Evolutionary conservation across 2,329 filamentous ascomycete species (phyloP), one percentile per base, ranked within the genome.

Genomic region (Monilinia fructigena): DNA sequence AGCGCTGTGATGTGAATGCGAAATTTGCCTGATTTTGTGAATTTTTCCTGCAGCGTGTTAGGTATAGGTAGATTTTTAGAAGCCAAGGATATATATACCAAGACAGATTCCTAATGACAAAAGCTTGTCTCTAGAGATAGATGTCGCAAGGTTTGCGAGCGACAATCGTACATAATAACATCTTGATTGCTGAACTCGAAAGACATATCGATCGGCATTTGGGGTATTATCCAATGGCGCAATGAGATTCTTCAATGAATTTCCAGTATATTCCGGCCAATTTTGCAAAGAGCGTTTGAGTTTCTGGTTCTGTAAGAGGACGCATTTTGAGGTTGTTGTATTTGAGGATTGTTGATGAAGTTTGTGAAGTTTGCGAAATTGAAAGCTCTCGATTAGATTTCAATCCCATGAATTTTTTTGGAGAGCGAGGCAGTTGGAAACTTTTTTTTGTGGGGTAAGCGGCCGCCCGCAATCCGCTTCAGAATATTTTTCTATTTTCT

Each of bases 21-120:
- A 82, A 99, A 98, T 79, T 98, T 97, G 70, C 93, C 92, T 5
- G 93, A 91, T 83, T 97, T 98, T 69, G 93, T 97, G 81, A 97
- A 96, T 78, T 97, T 97, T 97, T 75, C 93, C 93, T 86, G 56
- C 8, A 20, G 47, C 55, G 5, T 55, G 50, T 75, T 67, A 74
- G 73, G 47, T 14, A 14, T 26, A 20, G 10, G 4, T 5, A 6
- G 55, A 6, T 26, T 11, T 56, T 14, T 4, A 26, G 26, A 14
- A 23, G 12, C 53, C 31, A 31, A 47, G 4, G 14, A 3, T 7
- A 20, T 6, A 69, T 75, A 55, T 79, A 84, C 86, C 86, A 16
- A 98, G 80, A 77, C 93, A 97, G 31, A 90, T 94, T 35, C 94
- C 94, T n/a, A 97, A 82, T 0, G 90, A 93, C 62, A 97, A 85